These are phyloP conservation scores for Calonectria pteridis DNA, from an alignment of 2,329 filamentous ascomycete genomes.

Conservation along the genomic window DNA sequence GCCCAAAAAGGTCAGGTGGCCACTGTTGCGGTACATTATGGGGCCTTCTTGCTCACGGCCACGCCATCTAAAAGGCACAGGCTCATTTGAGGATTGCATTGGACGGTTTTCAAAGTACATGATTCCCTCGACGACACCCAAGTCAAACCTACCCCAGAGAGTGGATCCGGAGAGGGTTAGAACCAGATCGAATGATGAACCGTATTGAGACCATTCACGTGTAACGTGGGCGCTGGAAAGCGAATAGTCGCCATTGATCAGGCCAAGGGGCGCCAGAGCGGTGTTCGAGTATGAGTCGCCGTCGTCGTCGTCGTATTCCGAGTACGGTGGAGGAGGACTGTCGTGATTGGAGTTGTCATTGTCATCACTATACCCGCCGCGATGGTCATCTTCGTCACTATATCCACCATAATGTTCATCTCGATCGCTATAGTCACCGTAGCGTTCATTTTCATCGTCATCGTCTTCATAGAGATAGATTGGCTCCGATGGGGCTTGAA, in stretches of 20 bases:
- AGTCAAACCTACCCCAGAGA: conserved; percentile 61
- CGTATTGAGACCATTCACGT: conserved; percentile 41
- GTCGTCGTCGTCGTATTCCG: conserved; percentile 8
- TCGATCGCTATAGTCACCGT: background rate
- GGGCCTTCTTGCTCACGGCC: conserved; percentile 48
- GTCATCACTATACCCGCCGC: background rate
- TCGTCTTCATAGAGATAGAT: background rate
- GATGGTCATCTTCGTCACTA: background rate
- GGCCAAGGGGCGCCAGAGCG: conserved; percentile 47
- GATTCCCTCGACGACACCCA: conserved; percentile 57
- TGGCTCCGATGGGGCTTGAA: conserved; percentile 20
- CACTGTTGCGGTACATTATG: conserved; percentile 46
- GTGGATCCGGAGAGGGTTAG: conserved; percentile 53
- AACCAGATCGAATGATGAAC: conserved; percentile 48
- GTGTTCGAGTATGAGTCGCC: background rate
- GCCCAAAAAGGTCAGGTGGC: conserved; percentile 54
- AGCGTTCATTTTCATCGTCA: background rate
- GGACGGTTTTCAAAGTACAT: conserved; percentile 55
- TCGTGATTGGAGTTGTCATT: too few relatives aligned
- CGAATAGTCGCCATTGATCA: conserved; percentile 60
- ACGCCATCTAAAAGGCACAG: conserved; percentile 52
- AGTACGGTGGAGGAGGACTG: conserved; percentile 36
- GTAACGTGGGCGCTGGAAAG: conserved; percentile 47
- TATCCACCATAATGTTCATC: background rate
- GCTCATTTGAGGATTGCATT: conserved; percentile 44